Evolutionary conservation across 192 early-diverging fungal genomes (phyloP), one percentile per base, ranked within the genome.

Genomic region (Chytriomyces hyalinus): DNA sequence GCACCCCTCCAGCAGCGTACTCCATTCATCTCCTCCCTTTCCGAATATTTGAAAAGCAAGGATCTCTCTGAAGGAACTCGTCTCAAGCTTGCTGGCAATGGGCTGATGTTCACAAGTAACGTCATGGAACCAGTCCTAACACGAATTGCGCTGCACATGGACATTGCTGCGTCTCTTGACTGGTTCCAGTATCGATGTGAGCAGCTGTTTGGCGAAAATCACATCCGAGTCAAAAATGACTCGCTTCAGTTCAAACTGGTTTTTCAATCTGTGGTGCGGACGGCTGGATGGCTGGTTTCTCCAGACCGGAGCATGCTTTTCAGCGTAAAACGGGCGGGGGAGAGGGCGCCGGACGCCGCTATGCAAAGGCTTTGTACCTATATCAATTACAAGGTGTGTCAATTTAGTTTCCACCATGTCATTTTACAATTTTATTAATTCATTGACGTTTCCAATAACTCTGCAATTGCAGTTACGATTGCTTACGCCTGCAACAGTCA

Each of bases 101-200:
- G 71, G 6, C 11, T 73, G 3, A 26, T 73, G 59, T 73, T 73
- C 46, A 15, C 59, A 11, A 9, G 24, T 15, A 73, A 73, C 46
- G 60, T 17, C 6, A 9, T 13, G 44, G 45, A 63, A 17, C 15
- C n/a, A 1, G 62, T 73, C 24, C 43, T 73, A 4, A 36, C 71
- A 6, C 51, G n/a, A 7, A 26, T 62, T 46, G 13, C 46, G 7
- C 20, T 15, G 24, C 60, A 62, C 17, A 22, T 73, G 57, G 71
- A 73, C 48, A 22, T 48, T 9, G 9, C 9, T 10, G 3, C 57
- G 11, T 10, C 17, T 17, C n/a, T 71, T 15, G 22, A 71, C 8
- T 73, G 71, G 71, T 36, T 73, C n/a, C 15, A 50, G 2, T 4
- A 57, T 57, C 53, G 20, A 20, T 20, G 53, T 8, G 36, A 60